phyloP scores from a whole-genome alignment of 805 yeast genomes.

The Barnettozyma salicaria region DNA sequence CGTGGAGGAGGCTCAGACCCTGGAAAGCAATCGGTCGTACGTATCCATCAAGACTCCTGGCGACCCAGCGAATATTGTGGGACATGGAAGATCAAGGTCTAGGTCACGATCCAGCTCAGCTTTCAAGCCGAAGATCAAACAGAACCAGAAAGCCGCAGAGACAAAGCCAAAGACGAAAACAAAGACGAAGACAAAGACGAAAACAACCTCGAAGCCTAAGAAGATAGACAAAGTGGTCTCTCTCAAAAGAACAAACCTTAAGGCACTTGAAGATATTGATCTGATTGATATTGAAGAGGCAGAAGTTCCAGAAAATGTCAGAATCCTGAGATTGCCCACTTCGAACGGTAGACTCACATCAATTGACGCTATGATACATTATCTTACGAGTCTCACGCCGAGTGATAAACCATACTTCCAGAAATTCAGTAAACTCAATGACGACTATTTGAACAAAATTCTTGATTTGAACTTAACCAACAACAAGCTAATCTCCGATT shows the following conservation, averaged over 20 bases:
- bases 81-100: neutral
- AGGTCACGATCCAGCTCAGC: neutral
- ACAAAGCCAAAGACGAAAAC: neutral
- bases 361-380: constrained; percentile 18
- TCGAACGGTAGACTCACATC: constrained; percentile 18
- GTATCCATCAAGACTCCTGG: constrained; percentile 3
- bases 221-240: neutral
- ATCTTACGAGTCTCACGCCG: constrained; percentile 8
- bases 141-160: too few species aligned
- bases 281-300: constrained; percentile 1
- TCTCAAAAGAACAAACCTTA: too few species aligned
- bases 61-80: neutral
- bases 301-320: constrained; percentile 8
- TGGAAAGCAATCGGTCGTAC: constrained; percentile 4
- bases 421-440: constrained; percentile 22
- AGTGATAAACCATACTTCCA: constrained; percentile 6
- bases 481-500: constrained; percentile 27
- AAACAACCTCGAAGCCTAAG: neutral
- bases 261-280: constrained; percentile 1
- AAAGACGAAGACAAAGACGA: neutral
- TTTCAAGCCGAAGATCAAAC: too few species aligned
- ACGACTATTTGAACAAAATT: constrained; percentile 27
- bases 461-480: constrained; percentile 33
- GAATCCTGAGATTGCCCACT: constrained; percentile 24
- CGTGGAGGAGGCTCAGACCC: neutral